Percentiles rank a stretch among this genome's conserved stretches.
These are phyloP conservation scores for Kwoniella botswanensis DNA, from an alignment of 768 basidiomycete genomes.

Conservation along the genomic window DNA sequence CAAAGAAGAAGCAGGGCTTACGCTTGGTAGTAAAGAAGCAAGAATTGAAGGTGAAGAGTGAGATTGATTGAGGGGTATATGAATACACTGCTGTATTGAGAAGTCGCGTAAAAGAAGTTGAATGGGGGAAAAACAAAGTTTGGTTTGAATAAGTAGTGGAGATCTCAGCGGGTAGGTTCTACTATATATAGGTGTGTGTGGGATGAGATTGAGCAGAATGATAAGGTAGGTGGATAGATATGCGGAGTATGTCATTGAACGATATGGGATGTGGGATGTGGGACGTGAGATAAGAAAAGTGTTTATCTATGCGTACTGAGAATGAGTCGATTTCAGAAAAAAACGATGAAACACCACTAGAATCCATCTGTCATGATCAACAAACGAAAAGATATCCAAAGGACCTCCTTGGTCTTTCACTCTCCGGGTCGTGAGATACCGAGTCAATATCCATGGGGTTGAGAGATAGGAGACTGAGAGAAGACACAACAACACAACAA, in stretches of 20 bases:
- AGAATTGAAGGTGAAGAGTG: not conserved
- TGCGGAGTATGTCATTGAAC: not conserved
- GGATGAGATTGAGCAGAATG: not conserved
- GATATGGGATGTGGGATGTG: not conserved
- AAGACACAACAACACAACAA: not conserved
- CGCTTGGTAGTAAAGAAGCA: not conserved
- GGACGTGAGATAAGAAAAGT: not conserved
- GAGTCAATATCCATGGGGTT: not conserved
- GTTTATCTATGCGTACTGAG: not conserved
- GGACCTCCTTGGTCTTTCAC: not conserved
- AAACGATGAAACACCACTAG: conserved; percentile 11
- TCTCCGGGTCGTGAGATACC: conserved; percentile 2
- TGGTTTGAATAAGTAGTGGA: not conserved
- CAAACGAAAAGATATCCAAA: conserved; percentile 4
- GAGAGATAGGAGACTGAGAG: conserved; percentile 7
- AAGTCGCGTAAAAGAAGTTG: not conserved
- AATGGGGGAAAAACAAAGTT: not conserved
- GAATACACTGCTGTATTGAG: not conserved
- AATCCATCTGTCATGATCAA: not conserved
- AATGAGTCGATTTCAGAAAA: not conserved
- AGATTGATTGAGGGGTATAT: not conserved
- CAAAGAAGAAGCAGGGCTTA: not conserved
- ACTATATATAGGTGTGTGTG: not conserved
- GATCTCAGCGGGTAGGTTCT: not conserved
- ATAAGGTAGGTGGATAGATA: not conserved